Percentiles rank a stretch among this genome's conserved stretches.
Evolutionary conservation across 1,284 basidiomycete genomes (phyloP).

Genomic region (Schizophyllum commune): DNA sequence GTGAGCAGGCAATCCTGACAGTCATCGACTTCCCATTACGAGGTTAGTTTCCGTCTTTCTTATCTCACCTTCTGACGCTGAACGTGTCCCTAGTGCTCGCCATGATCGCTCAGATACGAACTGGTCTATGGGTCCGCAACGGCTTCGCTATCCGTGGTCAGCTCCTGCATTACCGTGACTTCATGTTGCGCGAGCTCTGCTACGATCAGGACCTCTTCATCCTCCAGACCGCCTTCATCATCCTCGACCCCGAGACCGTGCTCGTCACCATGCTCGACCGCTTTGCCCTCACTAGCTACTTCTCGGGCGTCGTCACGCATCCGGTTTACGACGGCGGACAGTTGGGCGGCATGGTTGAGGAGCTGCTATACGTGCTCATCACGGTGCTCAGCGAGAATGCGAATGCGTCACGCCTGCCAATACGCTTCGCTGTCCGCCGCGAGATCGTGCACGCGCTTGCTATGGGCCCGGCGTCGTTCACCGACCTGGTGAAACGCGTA

Average conservation of each 20-base stretch:
- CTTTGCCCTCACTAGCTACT: slow-evolving; percentile 78
- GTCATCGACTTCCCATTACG: slow-evolving; percentile 82
- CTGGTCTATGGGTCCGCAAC: slow-evolving; percentile 96
- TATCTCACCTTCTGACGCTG: no score
- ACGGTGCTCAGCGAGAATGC: slow-evolving; percentile 82
- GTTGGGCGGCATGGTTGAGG: slow-evolving; percentile 84
- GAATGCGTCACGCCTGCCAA: slow-evolving; percentile 64
- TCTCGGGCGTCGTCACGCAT: slow-evolving; percentile 49
- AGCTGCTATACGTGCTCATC: slow-evolving; percentile 85
- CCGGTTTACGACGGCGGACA: slow-evolving; percentile 65
- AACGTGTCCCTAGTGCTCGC: no score
- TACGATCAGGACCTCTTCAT: slow-evolving; percentile 97
- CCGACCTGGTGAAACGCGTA: slow-evolving; percentile 87
- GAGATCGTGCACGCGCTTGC: slow-evolving; percentile 92
- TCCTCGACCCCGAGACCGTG: slow-evolving; percentile 75
- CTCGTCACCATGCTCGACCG: slow-evolving; percentile 86
- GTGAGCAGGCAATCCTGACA: slow-evolving; percentile 56
- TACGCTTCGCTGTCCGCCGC: slow-evolving; percentile 63
- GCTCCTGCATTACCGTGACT: slow-evolving; percentile 94
- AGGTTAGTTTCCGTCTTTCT: no score
- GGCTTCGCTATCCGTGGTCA: slow-evolving; percentile 95
- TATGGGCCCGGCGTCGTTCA: slow-evolving; percentile 83
- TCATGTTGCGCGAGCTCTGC: slow-evolving; percentile 91
- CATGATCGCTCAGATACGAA: slow-evolving; percentile 91
- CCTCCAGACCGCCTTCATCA: slow-evolving; percentile 77